Evolutionary conservation across 2,329 filamentous ascomycete genomes (phyloP).

Genomic region (Ceratocystis smalleyi): DNA sequence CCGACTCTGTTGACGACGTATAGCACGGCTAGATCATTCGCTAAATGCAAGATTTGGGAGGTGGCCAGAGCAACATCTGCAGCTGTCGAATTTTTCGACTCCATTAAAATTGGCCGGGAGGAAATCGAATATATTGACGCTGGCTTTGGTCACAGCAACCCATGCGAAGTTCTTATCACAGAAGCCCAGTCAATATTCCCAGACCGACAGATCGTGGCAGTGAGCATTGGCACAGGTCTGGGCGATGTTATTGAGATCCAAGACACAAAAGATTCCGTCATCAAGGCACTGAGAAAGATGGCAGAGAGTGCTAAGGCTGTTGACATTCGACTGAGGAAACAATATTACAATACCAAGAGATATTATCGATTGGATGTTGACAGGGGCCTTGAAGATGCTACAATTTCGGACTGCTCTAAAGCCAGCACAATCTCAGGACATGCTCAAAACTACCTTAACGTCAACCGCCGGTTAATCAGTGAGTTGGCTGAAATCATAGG

Average conservation of each 20-base stretch:
- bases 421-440: constrained; percentile 19
- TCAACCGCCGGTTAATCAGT: background rate
- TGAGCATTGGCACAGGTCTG: constrained; percentile 22
- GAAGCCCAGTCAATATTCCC: constrained; percentile 22
- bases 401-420: constrained; percentile 21
- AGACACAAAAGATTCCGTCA: constrained; percentile 6
- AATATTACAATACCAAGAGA: constrained; percentile 16
- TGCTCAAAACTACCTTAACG: constrained; percentile 18
- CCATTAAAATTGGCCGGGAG: constrained; percentile 21
- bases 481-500: background rate
- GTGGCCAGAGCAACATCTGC: constrained; percentile 22
- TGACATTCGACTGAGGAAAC: constrained; percentile 4
- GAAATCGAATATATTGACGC: constrained; percentile 23
- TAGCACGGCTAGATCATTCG: constrained; percentile 17
- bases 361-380: constrained; percentile 23
- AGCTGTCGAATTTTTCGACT: constrained; percentile 22
- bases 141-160: constrained; percentile 24
- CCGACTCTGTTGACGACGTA: constrained; percentile 21
- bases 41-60: constrained; percentile 22
- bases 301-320: background rate
- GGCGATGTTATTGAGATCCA: constrained; percentile 18
- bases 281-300: background rate
- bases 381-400: constrained; percentile 20
- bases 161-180: constrained; percentile 21
- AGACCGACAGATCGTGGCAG: constrained; percentile 14